Conservation (phyloP, 768 basidiomycete species). For the Tulasnella sp. region DNA sequence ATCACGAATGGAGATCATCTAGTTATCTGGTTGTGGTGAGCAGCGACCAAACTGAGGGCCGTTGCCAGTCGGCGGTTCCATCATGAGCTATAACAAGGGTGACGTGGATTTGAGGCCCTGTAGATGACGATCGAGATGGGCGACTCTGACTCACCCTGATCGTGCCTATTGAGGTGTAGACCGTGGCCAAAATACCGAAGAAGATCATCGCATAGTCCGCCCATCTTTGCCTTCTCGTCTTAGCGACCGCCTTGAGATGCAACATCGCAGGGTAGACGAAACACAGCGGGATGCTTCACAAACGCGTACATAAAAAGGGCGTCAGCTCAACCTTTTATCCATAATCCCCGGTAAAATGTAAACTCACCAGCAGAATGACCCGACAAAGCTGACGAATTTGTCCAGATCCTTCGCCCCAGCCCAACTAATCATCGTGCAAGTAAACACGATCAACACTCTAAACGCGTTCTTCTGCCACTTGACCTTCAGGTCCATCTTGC, state of each 20-base stretch:
- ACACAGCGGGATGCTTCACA: conserved; percentile 73
- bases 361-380: conserved; percentile 85
- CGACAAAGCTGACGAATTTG: conserved; percentile 76
- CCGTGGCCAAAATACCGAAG: conserved; percentile 62
- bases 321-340: neutral
- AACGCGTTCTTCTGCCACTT: conserved; percentile 94
- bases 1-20: too few species aligned
- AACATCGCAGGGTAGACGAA: conserved; percentile 91
- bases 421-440: conserved; percentile 56
- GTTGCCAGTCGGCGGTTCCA: conserved; percentile 36
- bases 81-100: conserved; percentile 42
- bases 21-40: conserved; percentile 8
- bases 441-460: conserved; percentile 40
- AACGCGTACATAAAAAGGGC: neutral
- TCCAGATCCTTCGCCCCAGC: conserved; percentile 38
- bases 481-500: conserved; percentile 67
- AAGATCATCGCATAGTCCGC: conserved; percentile 62
- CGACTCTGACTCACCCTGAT: conserved; percentile 40
- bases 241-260: conserved; percentile 78
- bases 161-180: conserved; percentile 76
- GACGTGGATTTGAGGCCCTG: neutral
- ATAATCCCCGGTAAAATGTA: neutral
- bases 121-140: too few species aligned
- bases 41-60: conserved; percentile 32
- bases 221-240: conserved; percentile 52